Base-by-base conservation (phyloP, 176 grass and related monocot species). In the Rhynchospora pubera region DNA sequence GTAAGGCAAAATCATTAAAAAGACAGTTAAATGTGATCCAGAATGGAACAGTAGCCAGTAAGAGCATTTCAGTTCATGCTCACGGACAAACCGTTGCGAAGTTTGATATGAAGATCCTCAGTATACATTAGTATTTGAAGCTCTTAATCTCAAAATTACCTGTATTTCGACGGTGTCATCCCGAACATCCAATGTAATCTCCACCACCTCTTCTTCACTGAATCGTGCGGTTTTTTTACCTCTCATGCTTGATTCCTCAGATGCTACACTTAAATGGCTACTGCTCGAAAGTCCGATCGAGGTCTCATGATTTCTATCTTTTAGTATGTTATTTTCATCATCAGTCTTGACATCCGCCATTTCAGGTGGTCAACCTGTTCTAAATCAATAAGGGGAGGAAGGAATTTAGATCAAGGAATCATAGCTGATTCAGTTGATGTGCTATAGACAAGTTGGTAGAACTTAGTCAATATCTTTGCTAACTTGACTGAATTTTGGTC, bases 151-250 rank as follows among this genome's bases (percentile, higher is more conserved):
- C 14, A 44, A 80, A 28, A 63, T 65, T 82, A 82, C 79, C 56
- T 66, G 79, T 82, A 97, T 85, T 61, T 88, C 85, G 24, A 87
- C 85, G 12, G 73, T 80, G 63, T 93, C 90, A 5, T 86, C 76
- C 15, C 87, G 91, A 24, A 97, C 86, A 42, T 94, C 92, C 10
- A 95, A 82, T 57, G 93, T 95, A 60, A 95, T 92, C 73, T 95
- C 93, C 0, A 95, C 82, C 23, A 90, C 67, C 86, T 90, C 86
- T 6, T 93, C 89, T 63, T 97, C 93, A 18, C 85, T 93, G 69
- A 93, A 97, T 84, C 93, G 89, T n/a, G 85, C 59, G 2, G 74
- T 84, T 82, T 97, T 97, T 48, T 79, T 58, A 11, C 74, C 77
- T 81, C 77, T 79, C 66, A 61, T 18, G 44, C 73, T 77, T 73